Evolutionary conservation across 2,329 filamentous ascomycete species (phyloP).

Genomic region (Botrytis squamosa): DNA sequence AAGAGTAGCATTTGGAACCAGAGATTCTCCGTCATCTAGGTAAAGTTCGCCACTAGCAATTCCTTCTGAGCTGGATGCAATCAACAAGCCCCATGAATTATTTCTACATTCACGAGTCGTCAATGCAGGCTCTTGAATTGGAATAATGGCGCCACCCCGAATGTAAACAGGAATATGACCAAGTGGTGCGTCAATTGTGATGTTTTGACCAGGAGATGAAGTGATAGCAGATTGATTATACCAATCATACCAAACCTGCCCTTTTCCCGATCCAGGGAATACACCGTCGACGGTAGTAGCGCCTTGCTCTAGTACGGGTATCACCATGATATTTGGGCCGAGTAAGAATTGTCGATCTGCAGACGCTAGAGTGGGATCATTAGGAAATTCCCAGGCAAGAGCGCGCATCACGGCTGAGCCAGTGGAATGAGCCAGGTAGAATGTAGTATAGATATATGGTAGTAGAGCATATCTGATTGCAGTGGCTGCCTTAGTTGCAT

Average conservation of each 20-base stretch:
- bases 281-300: constrained; percentile 60
- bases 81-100: constrained; percentile 66
- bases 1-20: constrained; percentile 55
- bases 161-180: constrained; percentile 71
- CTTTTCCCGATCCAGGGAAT: constrained; percentile 63
- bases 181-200: constrained; percentile 59
- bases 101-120: constrained; percentile 63
- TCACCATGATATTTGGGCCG: constrained; percentile 63
- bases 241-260: constrained; percentile 75
- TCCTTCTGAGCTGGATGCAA: constrained; percentile 56
- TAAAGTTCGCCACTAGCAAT: constrained; percentile 63
- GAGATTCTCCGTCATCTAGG: constrained; percentile 71
- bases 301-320: constrained; percentile 64
- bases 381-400: constrained; percentile 71
- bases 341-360: constrained; percentile 72
- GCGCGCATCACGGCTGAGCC: constrained; percentile 72
- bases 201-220: constrained; percentile 53
- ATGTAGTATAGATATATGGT: constrained; percentile 74
- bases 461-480: constrained; percentile 67
- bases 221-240: constrained; percentile 62
- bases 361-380: constrained; percentile 65
- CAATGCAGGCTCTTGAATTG: constrained; percentile 65
- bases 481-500: constrained; percentile 66
- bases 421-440: constrained; percentile 62
- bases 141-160: constrained; percentile 65